Evolutionary conservation across 306 rosid genomes (phyloP), one percentile per base, ranked within the genome.

Genomic region (Aeschynomene evenia): DNA sequence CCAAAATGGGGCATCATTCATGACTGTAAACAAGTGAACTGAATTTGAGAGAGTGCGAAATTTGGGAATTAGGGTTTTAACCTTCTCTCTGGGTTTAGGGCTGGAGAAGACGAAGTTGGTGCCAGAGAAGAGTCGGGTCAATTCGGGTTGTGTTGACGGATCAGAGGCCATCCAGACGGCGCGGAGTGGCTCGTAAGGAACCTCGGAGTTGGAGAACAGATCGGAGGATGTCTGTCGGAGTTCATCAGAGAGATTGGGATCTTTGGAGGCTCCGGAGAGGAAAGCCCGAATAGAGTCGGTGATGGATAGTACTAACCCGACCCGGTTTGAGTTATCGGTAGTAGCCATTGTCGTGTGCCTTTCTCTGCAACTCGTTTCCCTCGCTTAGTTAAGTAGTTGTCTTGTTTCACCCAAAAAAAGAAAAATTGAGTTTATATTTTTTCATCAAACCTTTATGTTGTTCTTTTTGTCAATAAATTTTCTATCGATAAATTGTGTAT

Each of bases 61-160:
- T 9, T 26, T 9, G 19, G 39, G 55, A 57, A 26, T 19, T 18
- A 40, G 40, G 33, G 57, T 46, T 46, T 36, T 21, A n/a, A 92
- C 96, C 96, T 92, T 92, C 79, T 86, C 83, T 75, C 96, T 88
- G 33, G 93, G 93, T 68, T 85, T 85, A 61, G 96, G 98, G 80
- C 89, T 83, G 48, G 84, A 43, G 74, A 90, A 77, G 71, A 88
- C 48, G 33, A 92, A 77, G 5, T 49, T 63, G 7, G 90, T 70
- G 20, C 93, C 88, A 6, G 84, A 70, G 18, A 88, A 74, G 59
- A 92, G 89, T 21, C 55, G 76, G 52, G 66, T 64, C 73, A 86
- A 77, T 0, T 74, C 63, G 60, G 88, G 96, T 48, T 91, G 74
- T 3, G 71, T 20, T 0, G 85, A 68, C 21, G 83, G 77, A 16